phyloP scores from a whole-genome alignment of 352 stramenopile genomes.

The Thraustotheca clavata region DNA sequence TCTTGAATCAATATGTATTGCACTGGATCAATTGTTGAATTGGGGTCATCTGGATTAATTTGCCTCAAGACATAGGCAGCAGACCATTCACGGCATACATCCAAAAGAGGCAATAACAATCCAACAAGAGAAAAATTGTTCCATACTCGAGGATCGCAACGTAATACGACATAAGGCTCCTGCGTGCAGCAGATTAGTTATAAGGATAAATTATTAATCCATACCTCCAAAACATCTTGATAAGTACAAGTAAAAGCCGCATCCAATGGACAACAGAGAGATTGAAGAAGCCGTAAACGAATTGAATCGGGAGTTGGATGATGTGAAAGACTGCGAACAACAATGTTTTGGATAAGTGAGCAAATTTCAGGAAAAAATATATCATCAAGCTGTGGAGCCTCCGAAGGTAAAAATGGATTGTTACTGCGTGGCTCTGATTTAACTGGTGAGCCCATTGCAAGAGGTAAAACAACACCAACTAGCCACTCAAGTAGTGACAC shows the following conservation, averaged over 20 bases:
- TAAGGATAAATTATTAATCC: background rate
- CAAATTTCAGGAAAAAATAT: background rate
- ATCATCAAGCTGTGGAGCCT: background rate
- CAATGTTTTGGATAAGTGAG: background rate
- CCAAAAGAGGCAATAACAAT: background rate
- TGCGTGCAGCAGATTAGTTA: background rate
- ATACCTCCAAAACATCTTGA: conserved; percentile 6
- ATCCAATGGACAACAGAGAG: conserved; percentile 3
- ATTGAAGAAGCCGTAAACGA: background rate
- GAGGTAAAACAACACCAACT: background rate
- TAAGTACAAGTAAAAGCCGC: background rate
- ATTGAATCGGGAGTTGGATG: conserved; percentile 12
- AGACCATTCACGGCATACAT: background rate
- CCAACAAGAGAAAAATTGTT: background rate
- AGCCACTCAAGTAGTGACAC: background rate
- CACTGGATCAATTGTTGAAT: background rate
- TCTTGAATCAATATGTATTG: conserved; percentile 19
- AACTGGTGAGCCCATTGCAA: background rate
- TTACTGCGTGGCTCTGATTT: background rate
- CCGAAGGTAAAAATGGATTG: background rate
- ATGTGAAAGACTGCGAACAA: background rate
- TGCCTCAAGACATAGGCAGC: background rate
- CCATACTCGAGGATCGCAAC: conserved; percentile 15
- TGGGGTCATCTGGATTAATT: conserved; percentile 3
- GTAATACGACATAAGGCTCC: conserved; percentile 13